Conservation (phyloP, 805 yeast genomes). For the Monosporozyma solicola region DNA sequence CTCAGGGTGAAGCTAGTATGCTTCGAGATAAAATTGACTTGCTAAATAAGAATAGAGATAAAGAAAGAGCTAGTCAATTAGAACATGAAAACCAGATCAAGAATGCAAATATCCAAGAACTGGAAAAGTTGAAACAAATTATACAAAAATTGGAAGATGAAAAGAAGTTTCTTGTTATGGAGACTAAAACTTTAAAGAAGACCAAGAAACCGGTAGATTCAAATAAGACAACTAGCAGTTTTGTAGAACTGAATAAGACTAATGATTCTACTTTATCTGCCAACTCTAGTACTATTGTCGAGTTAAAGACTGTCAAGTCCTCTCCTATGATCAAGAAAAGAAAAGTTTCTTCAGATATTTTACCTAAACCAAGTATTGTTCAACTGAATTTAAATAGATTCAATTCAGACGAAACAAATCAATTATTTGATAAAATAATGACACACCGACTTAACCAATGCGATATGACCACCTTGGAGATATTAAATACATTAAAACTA, state of each 20-base stretch:
- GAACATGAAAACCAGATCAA: constrained; percentile 21
- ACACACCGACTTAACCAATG: constrained; percentile 19
- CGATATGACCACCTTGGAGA: constrained; percentile 22
- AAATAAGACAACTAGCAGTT: constrained; percentile 3
- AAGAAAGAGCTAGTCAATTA: constrained; percentile 29
- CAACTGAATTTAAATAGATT: constrained; percentile 14
- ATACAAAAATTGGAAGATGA: constrained; percentile 44
- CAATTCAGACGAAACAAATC: constrained; percentile 18
- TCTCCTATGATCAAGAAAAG: constrained; percentile 8
- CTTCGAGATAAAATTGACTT: constrained; percentile 55
- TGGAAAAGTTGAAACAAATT: constrained; percentile 34
- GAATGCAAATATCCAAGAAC: constrained; percentile 24
- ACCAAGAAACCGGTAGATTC: constrained; percentile 1
- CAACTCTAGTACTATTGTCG: neutral
- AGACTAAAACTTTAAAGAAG: constrained; percentile 29
- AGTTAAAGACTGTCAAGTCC: neutral
- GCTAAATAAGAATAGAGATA: constrained; percentile 33
- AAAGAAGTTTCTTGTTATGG: constrained; percentile 44
- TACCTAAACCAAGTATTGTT: constrained; percentile 5
- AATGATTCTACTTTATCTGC: constrained; percentile 3
- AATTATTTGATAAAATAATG: constrained; percentile 20
- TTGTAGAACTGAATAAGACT: neutral
- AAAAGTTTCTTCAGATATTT: constrained; percentile 4
- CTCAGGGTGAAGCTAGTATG: constrained; percentile 76
- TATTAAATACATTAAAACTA: constrained; percentile 16